These are phyloP conservation scores for Wickerhamiella azymoides DNA, from an alignment of 805 yeast genomes.

Conservation along the genomic window DNA sequence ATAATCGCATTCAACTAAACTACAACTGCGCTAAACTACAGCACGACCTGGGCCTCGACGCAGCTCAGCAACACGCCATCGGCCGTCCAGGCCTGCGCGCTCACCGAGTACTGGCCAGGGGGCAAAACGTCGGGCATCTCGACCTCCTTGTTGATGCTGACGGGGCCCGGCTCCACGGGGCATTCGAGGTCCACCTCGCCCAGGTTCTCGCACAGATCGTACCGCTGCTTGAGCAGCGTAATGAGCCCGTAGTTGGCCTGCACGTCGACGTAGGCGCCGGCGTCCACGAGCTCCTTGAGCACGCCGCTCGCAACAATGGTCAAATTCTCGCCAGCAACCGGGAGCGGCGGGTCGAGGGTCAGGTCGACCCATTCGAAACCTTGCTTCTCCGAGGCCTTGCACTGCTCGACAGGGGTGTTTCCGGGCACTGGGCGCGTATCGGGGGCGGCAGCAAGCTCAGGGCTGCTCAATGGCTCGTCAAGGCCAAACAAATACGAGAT, in stretches of 20 bases:
- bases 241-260: conserved; percentile 89
- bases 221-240: conserved; percentile 74
- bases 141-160: conserved; percentile 53
- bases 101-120: conserved; percentile 79
- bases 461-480: not conserved
- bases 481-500: not conserved
- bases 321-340: conserved; percentile 68
- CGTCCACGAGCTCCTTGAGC: conserved; percentile 40
- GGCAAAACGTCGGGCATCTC: conserved; percentile 87
- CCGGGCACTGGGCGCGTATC: conserved; percentile 48
- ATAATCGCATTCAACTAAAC: conserved; percentile 25
- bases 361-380: conserved; percentile 47
- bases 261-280: conserved; percentile 90
- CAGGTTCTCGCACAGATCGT: conserved; percentile 81
- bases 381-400: conserved; percentile 56
- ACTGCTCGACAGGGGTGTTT: conserved; percentile 66
- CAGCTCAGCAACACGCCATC: conserved; percentile 78
- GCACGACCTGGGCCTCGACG: conserved; percentile 35
- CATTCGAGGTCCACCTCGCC: conserved; percentile 74
- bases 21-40: too few relatives aligned
- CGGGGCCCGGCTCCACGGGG: conserved; percentile 61
- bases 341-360: conserved; percentile 71
- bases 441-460: conserved; percentile 2
- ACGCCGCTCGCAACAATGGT: conserved; percentile 65
- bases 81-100: conserved; percentile 78